Base-by-base conservation (phyloP, 352 stramenopile species). In the Pythium chondricola region DNA sequence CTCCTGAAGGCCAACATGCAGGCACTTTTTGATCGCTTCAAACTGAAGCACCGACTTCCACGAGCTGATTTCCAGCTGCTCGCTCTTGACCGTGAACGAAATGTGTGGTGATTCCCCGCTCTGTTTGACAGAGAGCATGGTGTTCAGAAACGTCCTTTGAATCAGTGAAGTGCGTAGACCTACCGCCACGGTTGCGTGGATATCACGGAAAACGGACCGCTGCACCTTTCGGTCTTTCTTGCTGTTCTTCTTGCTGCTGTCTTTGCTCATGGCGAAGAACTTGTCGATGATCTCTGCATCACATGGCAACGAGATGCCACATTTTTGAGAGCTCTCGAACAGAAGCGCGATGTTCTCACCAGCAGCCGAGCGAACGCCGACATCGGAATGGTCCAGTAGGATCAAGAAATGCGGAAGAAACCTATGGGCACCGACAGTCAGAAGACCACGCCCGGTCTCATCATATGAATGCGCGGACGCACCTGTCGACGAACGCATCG, bases 141-240 rank as follows among this genome's bases (percentile, higher is more conserved):
- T 4, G 17, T 11, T 35, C 5, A 61, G 24, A 2, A 6, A 10
- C 18, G 17, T 17, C 6, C 5, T 9, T 17, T n/a, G 10, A 21
- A 14, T 14, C 31, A 40, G 17, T 32, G 26, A 30, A 52, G 26
- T 20, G 24, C 18, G 22, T 29, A 6, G 17, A 61, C 74, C 33
- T 67, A 92, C 81, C 31, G 69, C 64, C 24, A 95, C 63, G 4
- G 83, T 93, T 2, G 70, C 80, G 41, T 93, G 54, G 48, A 95
- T 83, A 47, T 95, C 81, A 18, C 83, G 77, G 40, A 95, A 95
- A 11, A 92, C 79, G 33, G 82, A 67, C 22, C 79, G 76, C 56
- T 95, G 83, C 2, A 77, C 77, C 48, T 95, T 95, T 22, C 83
- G 81, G 36, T 95, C 83, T 41, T 92, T 91, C 54, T 95, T 95